Base-by-base conservation (phyloP, 106 monocot species). In the Platanthera zijinensis region DNA sequence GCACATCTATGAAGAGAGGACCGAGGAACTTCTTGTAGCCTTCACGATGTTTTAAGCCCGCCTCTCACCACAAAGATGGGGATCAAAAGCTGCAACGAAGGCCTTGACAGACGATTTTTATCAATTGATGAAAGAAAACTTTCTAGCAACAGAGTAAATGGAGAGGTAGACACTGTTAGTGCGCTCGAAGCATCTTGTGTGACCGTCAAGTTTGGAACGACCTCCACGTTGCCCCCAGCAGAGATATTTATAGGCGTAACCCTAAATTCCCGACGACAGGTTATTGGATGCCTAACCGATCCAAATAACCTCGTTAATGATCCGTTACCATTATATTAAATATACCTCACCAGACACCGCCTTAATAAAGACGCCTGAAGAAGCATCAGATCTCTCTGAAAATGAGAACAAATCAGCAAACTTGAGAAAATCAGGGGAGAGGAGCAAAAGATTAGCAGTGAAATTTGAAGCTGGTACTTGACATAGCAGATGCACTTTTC, bases 1-100 rank as follows among this genome's bases (percentile, higher is more conserved):
- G 82, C 79, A 8, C 87, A 85, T 83, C 93, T 97, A 84, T 97
- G 93, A 52, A 97, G 89, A 17, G 96, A 97, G 6, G 93, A 87
- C 66, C 93, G 79, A 1, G 96, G 96, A 4, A 75, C 80, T 57
- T 93, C 93, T 56, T 82, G 71, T 5, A 91, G 82, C 84, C 88
- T 93, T 89, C 91, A 93, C 0, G 86, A 79, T 30, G 84, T 71
- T n/a, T 79, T 81, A 69, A 50, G 2, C 50, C 84, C 90, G 17
- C 85, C 86, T 67, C 78, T 83, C 74, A 84, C 75, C 4, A 88
- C 90, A 52, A 88, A 82, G 52, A 84, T 80, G 32, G 88, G 84
- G 14, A 88, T 69, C 15, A 85, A 85, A 28, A 77, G 39, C 76
- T 49, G 72, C 8, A 50, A 18, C n/a, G 81, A 59, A 0, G 78